Percentiles rank a stretch among this genome's conserved stretches.
Evolutionary conservation across 495 filamentous ascomycete species (phyloP).

Genomic region (Letharia lupina): DNA sequence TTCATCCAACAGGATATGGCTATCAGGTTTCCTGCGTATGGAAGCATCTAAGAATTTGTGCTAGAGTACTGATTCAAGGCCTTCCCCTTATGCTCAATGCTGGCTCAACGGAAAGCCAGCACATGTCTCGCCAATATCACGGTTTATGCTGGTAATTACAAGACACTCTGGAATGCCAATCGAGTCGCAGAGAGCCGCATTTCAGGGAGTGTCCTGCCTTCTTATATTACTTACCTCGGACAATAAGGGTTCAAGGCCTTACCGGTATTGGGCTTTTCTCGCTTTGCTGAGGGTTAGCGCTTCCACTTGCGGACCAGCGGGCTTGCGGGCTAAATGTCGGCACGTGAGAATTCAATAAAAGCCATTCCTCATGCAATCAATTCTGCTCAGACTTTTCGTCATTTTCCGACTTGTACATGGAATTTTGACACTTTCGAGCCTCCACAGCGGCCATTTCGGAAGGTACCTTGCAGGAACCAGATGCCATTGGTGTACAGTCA

Average conservation of each 20-base stretch:
- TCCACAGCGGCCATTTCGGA: background rate
- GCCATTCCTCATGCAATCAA: too few species aligned
- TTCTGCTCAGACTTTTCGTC: background rate
- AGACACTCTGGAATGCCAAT: background rate
- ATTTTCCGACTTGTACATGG: background rate
- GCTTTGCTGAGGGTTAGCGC: background rate
- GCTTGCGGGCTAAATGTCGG: background rate
- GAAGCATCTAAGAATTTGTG: background rate
- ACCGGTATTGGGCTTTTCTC: too few species aligned
- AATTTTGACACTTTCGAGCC: background rate
- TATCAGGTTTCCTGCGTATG: background rate
- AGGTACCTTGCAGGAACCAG: background rate
- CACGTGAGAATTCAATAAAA: background rate
- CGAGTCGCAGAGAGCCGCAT: background rate
- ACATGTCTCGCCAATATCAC: background rate
- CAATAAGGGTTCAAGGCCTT: background rate
- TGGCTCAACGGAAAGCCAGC: background rate
- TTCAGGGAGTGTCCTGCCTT: background rate
- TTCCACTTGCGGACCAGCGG: slow-evolving; percentile 4
- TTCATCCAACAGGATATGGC: background rate
- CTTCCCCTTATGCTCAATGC: background rate
- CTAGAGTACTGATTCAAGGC: background rate
- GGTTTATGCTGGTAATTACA: background rate
- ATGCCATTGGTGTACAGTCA: background rate
- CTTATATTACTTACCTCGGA: background rate